Percentiles rank a stretch among this genome's conserved stretches.
Conservation (phyloP, 1,284 basidiomycete species). For the Farysia itapuensis region DNA sequence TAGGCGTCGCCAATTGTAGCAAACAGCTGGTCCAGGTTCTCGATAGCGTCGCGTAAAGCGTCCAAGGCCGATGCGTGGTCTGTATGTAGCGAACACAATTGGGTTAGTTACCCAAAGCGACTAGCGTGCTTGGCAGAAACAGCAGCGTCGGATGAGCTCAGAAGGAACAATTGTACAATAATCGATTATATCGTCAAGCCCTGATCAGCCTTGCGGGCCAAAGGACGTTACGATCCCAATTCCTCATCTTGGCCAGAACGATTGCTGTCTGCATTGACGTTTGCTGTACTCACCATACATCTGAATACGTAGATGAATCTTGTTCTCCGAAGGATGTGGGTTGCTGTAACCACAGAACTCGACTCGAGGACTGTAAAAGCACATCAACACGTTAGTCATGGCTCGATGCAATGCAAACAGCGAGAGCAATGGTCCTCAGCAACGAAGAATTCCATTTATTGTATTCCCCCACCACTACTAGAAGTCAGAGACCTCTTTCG, state of each 20-base stretch:
- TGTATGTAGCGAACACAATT: no score
- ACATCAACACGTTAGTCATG: no score
- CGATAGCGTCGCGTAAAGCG: constrained; percentile 51
- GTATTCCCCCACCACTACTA: constrained; percentile 51
- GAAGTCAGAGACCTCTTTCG: constrained; percentile 31
- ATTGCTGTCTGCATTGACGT: neutral
- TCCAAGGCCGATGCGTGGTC: constrained; percentile 42
- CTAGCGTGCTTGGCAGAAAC: no score
- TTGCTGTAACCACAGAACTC: constrained; percentile 97
- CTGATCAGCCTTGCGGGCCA: constrained; percentile 31
- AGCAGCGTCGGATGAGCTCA: constrained; percentile 37
- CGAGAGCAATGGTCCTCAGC: constrained; percentile 45
- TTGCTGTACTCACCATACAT: constrained; percentile 86
- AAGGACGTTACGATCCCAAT: constrained; percentile 39
- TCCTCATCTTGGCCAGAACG: constrained; percentile 34
- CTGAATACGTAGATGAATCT: constrained; percentile 93
- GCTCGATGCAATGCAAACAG: no score
- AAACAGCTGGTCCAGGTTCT: constrained; percentile 51
- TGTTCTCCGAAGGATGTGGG: constrained; percentile 93
- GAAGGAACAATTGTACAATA: constrained; percentile 60
- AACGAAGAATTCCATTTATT: constrained; percentile 61
- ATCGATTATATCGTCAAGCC: constrained; percentile 42
- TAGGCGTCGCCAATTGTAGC: constrained; percentile 49
- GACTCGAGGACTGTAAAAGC: constrained; percentile 77
- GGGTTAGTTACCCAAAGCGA: no score